A percentile compares a stretch with the other conserved stretches of the same genome.
phyloP scores from a whole-genome alignment of 2,329 filamentous ascomycete species.

The Diaporthe nobilis region DNA sequence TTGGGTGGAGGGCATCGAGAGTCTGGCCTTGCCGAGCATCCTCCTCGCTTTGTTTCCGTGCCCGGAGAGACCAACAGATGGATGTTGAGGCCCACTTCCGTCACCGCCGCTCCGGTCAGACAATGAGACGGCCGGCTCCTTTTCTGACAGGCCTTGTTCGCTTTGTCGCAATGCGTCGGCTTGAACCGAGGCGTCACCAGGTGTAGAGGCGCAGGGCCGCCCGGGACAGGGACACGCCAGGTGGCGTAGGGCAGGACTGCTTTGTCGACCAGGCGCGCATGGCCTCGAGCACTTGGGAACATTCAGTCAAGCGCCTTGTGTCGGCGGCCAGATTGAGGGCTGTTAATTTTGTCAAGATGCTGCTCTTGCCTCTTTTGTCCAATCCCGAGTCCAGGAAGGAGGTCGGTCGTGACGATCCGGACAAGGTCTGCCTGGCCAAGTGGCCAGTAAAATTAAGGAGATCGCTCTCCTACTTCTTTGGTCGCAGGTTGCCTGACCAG shows the following conservation, averaged over 20 bases:
- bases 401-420: slow-evolving; percentile 4
- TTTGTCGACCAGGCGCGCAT: not conserved
- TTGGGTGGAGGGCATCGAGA: slow-evolving; percentile 12
- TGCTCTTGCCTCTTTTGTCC: slow-evolving; percentile 34
- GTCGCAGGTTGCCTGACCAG: slow-evolving; percentile 28
- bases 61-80: not conserved
- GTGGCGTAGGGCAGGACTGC: not conserved
- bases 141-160: slow-evolving; percentile 9
- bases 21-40: slow-evolving; percentile 6
- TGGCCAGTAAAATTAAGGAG: slow-evolving; percentile 37
- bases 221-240: not conserved
- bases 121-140: slow-evolving; percentile 1
- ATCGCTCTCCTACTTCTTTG: slow-evolving; percentile 19
- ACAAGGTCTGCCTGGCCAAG: slow-evolving; percentile 30
- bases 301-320: slow-evolving; percentile 6
- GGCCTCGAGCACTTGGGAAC: not conserved
- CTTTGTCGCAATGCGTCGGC: slow-evolving; percentile 25
- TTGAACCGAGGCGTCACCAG: slow-evolving; percentile 23
- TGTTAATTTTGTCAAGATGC: slow-evolving; percentile 27
- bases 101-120: slow-evolving; percentile 1
- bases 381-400: slow-evolving; percentile 18
- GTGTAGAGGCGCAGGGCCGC: not conserved
- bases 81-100: slow-evolving; percentile 10
- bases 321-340: not conserved
- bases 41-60: slow-evolving; percentile 37